Evolutionary conservation across 78 protist species (phyloP), one percentile per base, ranked within the genome.

Genomic region (Emiliania huxleyi): DNA sequence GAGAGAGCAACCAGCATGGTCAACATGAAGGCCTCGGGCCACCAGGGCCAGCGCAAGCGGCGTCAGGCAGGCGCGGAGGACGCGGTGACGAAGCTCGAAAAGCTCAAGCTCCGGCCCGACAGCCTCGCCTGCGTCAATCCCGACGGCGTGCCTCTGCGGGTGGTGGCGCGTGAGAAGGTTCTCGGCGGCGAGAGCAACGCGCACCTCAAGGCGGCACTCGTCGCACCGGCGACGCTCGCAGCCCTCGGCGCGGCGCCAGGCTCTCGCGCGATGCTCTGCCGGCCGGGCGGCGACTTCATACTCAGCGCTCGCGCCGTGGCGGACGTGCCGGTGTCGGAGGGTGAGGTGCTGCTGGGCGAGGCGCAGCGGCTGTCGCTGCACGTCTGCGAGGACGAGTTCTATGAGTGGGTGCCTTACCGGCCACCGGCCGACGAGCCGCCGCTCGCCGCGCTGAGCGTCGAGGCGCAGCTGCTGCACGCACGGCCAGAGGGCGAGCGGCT

Each of bases 281-380:
- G 89, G 40, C 89, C 89, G 19, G 89, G 89, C 22, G 38, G 89
- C 89, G 89, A 81, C 56, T 44, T 23, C 42, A 38, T 81, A 38
- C 89, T 81, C 56, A 38, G 26, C 46, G 85, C n/a, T n/a, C n/a
- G n/a, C n/a, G 62, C 8, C 29, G 62, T 52, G 62, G 29, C 8
- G 62, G 62, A 19, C 29, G 62, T 19, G 8, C 62, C 62, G 62
- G 62, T 15, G 62, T 8, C 62, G 29, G 62, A 52, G 40, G 56
- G 56, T 2, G 38, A 11, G 42, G n/a, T 81, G 35, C 23, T 33
- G 38, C 89, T 81, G 11, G 18, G n/a, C 38, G 89, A 81, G 56
- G 89, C 56, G 56, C 89, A 81, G 55, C 12, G 56, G 29, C 89
- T 44, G 56, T 22, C 35, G 21, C 89, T 81, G 56, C 89, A 26